A percentile compares a stretch with the other conserved stretches of the same genome.
These are phyloP conservation scores for Obelidium mucronatum DNA, from an alignment of 192 early-diverging fungal species.

Conservation along the genomic window DNA sequence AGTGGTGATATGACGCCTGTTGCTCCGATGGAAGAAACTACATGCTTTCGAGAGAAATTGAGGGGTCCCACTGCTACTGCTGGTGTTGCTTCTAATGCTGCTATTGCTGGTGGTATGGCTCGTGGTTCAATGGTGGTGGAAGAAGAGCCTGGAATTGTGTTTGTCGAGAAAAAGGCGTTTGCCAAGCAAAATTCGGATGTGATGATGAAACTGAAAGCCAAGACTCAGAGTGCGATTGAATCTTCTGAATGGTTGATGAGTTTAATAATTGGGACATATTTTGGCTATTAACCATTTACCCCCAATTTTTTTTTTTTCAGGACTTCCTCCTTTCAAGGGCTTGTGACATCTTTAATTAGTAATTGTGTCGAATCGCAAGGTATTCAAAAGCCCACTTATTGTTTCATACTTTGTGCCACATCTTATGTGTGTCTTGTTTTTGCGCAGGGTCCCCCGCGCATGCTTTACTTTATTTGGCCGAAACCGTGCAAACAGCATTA, in stretches of 20 bases:
- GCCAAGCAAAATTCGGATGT: not conserved
- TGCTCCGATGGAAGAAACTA: not conserved
- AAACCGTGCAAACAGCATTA: not conserved
- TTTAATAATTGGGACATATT: not conserved
- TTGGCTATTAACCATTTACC: not conserved
- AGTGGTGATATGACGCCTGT: not conserved
- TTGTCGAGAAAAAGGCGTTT: slow-evolving; percentile 4
- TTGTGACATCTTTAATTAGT: not conserved
- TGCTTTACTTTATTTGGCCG: not conserved
- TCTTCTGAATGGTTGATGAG: not conserved
- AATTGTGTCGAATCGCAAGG: not conserved
- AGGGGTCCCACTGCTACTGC: no score
- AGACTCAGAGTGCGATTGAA: not conserved
- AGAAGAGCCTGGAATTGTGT: not conserved
- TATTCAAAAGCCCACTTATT: not conserved
- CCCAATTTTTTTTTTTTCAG: not conserved
- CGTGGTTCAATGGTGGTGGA: not conserved
- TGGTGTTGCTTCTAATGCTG: no score
- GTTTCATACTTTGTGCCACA: not conserved
- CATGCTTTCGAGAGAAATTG: not conserved
- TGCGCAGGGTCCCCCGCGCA: not conserved
- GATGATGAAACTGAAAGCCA: not conserved
- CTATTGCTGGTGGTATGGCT: not conserved
- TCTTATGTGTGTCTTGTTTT: not conserved
- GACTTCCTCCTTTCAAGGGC: not conserved